Conservation (phyloP, 2,329 filamentous ascomycete genomes). For the Scedosporium dehoogii region DNA sequence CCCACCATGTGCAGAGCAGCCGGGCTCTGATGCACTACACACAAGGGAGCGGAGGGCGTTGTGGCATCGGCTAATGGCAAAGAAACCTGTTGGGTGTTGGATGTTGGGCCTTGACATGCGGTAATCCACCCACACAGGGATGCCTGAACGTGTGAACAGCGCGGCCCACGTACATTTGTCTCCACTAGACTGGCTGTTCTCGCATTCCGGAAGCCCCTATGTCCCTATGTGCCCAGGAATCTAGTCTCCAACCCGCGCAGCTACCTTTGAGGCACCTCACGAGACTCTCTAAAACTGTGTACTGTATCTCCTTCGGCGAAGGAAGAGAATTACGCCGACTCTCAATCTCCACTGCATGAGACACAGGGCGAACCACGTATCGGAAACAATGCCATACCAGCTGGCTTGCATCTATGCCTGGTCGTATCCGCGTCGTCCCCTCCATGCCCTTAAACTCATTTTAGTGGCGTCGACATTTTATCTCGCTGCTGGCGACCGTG, state of each 20-base stretch:
- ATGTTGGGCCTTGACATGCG: background rate
- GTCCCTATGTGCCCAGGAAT: background rate
- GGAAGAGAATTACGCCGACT: background rate
- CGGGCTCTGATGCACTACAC: background rate
- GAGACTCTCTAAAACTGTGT: background rate
- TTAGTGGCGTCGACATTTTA: background rate
- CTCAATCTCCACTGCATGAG: background rate
- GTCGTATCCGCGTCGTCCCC: background rate
- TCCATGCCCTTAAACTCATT: background rate
- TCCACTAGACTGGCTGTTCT: background rate
- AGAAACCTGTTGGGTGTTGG: background rate
- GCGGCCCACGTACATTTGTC: background rate
- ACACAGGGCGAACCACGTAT: background rate
- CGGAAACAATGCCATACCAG: background rate
- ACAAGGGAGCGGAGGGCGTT: background rate
- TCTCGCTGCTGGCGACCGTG: background rate
- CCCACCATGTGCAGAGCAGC: background rate
- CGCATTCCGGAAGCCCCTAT: background rate
- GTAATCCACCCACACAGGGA: background rate
- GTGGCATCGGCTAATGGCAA: background rate
- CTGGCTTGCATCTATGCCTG: background rate
- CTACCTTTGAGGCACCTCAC: background rate
- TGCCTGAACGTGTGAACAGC: too few species aligned
- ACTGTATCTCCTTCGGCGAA: background rate
- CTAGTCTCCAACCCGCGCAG: too few species aligned